phyloP scores from a whole-genome alignment of 2,329 filamentous ascomycete species.

The Fusarium sp. region DNA sequence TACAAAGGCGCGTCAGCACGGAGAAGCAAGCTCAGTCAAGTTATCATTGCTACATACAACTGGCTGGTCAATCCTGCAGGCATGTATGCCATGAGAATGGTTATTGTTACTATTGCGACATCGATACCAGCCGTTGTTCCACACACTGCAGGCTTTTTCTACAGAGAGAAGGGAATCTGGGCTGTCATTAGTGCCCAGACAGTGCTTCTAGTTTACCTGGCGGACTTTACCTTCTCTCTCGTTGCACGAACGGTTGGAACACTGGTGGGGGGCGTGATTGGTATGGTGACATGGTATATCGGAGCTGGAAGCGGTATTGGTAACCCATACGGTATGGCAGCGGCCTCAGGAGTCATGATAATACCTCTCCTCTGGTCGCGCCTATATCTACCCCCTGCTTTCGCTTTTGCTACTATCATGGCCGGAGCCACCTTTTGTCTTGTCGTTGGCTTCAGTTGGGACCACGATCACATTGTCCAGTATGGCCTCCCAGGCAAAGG shows the following conservation, averaged over 20 bases:
- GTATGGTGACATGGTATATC: slow-evolving; percentile 64
- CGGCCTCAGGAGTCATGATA: slow-evolving; percentile 57
- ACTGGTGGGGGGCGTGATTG: slow-evolving; percentile 60
- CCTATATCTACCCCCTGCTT: slow-evolving; percentile 50
- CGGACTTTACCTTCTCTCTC: slow-evolving; percentile 63
- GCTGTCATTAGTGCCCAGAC: slow-evolving; percentile 65
- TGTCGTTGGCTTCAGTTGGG: slow-evolving; percentile 62
- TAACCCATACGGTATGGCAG: slow-evolving; percentile 64
- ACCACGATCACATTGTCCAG: slow-evolving; percentile 55
- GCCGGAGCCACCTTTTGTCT: slow-evolving; percentile 56
- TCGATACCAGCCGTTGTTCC: slow-evolving; percentile 59
- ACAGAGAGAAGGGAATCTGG: slow-evolving; percentile 66
- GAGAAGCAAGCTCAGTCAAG: slow-evolving; percentile 40
- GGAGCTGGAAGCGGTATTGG: slow-evolving; percentile 61
- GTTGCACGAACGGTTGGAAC: slow-evolving; percentile 58
- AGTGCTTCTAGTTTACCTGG: slow-evolving; percentile 61
- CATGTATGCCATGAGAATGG: slow-evolving; percentile 62
- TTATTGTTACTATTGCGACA: slow-evolving; percentile 60
- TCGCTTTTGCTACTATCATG: slow-evolving; percentile 51
- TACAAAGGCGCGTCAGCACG: slow-evolving; percentile 27
- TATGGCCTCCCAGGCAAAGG: slow-evolving; percentile 62
- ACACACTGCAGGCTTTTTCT: slow-evolving; percentile 61
- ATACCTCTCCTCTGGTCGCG: slow-evolving; percentile 54
- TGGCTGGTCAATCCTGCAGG: slow-evolving; percentile 60
- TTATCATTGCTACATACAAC: slow-evolving; percentile 50